Base-by-base conservation (phyloP, 306 rosid genomes). In the Mimosa bimucronata region DNA sequence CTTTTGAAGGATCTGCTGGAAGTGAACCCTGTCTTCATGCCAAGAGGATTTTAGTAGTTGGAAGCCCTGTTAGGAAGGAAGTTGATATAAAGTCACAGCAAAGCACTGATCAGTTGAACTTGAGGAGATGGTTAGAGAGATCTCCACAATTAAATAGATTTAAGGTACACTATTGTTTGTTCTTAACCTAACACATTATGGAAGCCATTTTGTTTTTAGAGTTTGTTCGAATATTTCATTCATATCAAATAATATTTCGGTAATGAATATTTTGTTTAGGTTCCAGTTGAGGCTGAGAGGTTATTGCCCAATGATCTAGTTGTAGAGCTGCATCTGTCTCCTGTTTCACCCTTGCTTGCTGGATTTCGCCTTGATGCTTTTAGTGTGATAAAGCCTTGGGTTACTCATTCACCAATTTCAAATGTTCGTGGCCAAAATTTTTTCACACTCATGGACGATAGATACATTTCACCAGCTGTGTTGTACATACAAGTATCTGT, bases 341-440 rank as follows among this genome's bases (percentile, higher is more conserved):
- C 90, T 55, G 84, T 84, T 77, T 93, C 97, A 37, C 98, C 97
- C 72, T 64, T 71, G 84, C 89, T 91, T 83, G 92, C 94, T 29
- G 99, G 99, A 71, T 96, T 96, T 83, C 98, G 99, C 66, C 81
- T 96, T 74, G 99, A 96, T 79, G 93, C 94, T 87, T 90, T 87
- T 52, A 82, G 91, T 65, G 97, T 94, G 72, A 91, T 96, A 83
- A 96, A 90, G 88, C 97, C 96, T 79, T 91, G 92, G 81, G 92
- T 91, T 80, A 89, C 89, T 77, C 99, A 93, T 90, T 93, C 99
- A 44, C 99, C 97, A 52, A 68, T 80, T 69, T 86, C 90, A 37
- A 85, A 92, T 83, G 80, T 81, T 76, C 81, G 25, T 40, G 67
- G 53, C 80, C 81, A 86, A 85, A 86, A 58, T n/a, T 38, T 79